Evolutionary conservation across 2,329 filamentous ascomycete genomes (phyloP).

Genomic region (Lachnellula occidentalis): DNA sequence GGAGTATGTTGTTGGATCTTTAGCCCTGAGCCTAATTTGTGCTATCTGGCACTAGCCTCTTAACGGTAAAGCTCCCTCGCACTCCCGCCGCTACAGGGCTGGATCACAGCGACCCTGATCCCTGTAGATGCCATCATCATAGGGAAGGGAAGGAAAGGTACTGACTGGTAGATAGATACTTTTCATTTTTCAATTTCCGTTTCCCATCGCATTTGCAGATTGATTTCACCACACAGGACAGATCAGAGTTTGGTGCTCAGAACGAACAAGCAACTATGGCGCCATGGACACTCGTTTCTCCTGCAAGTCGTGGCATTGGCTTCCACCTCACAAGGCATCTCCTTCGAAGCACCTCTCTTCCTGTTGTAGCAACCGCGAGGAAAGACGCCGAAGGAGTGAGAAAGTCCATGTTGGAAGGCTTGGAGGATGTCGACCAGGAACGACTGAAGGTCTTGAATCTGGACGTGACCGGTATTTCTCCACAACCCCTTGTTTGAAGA

Average conservation of each 20-base stretch:
- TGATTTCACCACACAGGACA: constrained; percentile 4
- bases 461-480: constrained; percentile 48
- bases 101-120: background rate
- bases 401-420: constrained; percentile 43
- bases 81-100: background rate
- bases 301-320: constrained; percentile 59
- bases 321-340: constrained; percentile 54
- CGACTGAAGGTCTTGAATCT: constrained; percentile 47
- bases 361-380: constrained; percentile 56
- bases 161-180: no score
- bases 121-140: constrained; percentile 13
- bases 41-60: no score
- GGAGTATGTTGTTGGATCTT: no score
- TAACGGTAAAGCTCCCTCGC: constrained; percentile 1
- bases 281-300: constrained; percentile 42
- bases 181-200: no score
- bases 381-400: constrained; percentile 45
- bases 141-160: no score
- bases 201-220: background rate
- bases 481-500: background rate
- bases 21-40: no score
- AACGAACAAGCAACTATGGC: constrained; percentile 19
- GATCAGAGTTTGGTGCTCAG: constrained; percentile 1
- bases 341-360: constrained; percentile 49
- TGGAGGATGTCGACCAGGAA: constrained; percentile 38